phyloP scores from a whole-genome alignment of 495 filamentous ascomycete genomes.

The Mytilinidion resinicola region DNA sequence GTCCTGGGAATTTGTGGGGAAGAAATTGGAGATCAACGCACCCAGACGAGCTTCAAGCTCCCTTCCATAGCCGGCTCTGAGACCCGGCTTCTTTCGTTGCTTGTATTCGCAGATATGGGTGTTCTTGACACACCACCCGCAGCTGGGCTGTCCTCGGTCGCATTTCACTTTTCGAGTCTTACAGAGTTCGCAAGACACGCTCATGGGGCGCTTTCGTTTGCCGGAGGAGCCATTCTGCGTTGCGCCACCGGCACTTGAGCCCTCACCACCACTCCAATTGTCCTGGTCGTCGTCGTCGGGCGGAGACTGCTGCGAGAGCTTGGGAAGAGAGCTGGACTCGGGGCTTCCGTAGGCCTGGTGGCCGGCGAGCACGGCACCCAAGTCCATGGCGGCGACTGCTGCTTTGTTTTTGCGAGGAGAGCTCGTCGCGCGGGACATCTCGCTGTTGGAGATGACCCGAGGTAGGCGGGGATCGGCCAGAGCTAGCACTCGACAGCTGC shows the following conservation, averaged over 20 bases:
- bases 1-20: not conserved
- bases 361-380: slow-evolving; percentile 1
- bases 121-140: slow-evolving; percentile 84
- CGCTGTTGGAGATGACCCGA: slow-evolving; percentile 3
- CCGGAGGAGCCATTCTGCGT: slow-evolving; percentile 36
- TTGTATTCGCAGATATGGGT: slow-evolving; percentile 73
- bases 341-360: slow-evolving; percentile 19
- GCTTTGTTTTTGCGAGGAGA: not conserved
- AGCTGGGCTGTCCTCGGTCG: slow-evolving; percentile 61
- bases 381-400: slow-evolving; percentile 14
- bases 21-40: slow-evolving; percentile 24
- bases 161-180: slow-evolving; percentile 69
- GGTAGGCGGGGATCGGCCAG: not conserved
- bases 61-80: slow-evolving; percentile 79
- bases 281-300: slow-evolving; percentile 21
- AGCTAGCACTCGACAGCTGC: not conserved
- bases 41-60: slow-evolving; percentile 75
- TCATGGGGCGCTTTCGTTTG: slow-evolving; percentile 49
- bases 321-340: slow-evolving; percentile 1
- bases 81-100: slow-evolving; percentile 76
- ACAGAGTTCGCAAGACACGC: slow-evolving; percentile 69
- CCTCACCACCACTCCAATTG: slow-evolving; percentile 20
- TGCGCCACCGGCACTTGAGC: slow-evolving; percentile 26
- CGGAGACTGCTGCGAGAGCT: slow-evolving; percentile 25
- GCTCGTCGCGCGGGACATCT: not conserved